phyloP scores from a whole-genome alignment of 805 yeast species.

The Candida golubevii region DNA sequence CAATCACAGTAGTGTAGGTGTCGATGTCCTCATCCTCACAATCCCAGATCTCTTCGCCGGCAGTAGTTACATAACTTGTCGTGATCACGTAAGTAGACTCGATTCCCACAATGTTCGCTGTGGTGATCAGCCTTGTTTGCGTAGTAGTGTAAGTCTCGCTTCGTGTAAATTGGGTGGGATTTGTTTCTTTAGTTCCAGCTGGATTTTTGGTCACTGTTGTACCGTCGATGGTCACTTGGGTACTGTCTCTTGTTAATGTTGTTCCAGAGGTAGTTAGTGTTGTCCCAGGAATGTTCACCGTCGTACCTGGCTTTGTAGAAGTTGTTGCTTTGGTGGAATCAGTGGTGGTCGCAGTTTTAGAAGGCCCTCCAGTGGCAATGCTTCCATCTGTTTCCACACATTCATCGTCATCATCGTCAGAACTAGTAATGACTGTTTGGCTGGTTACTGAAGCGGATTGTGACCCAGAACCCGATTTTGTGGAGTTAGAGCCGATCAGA shows the following conservation, averaged over 20 bases:
- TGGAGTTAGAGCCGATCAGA: not conserved
- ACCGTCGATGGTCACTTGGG: not conserved
- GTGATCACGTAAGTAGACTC: slow-evolving; percentile 11
- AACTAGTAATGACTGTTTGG: not conserved
- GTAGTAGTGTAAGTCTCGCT: slow-evolving; percentile 9
- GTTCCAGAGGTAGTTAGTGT: not conserved
- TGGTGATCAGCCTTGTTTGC: slow-evolving; percentile 3
- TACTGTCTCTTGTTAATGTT: not conserved
- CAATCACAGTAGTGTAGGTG: slow-evolving; percentile 4
- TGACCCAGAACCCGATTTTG: not conserved
- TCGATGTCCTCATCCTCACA: slow-evolving; percentile 13
- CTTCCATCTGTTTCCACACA: slow-evolving; percentile 4
- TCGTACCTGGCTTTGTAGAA: not conserved
- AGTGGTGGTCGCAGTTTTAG: not conserved
- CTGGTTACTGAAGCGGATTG: not conserved
- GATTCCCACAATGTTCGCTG: slow-evolving; percentile 11
- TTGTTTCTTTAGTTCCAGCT: not conserved
- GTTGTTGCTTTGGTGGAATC: not conserved
- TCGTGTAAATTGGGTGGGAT: not conserved
- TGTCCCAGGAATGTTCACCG: not conserved
- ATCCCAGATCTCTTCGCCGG: slow-evolving; percentile 8
- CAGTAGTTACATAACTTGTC: slow-evolving; percentile 11
- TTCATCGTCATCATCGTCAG: slow-evolving; percentile 5
- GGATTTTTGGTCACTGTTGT: slow-evolving; percentile 1
- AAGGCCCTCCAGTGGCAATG: not conserved